Evolutionary conservation across 805 yeast genomes (phyloP).

Genomic region (Yarrowia sp.): DNA sequence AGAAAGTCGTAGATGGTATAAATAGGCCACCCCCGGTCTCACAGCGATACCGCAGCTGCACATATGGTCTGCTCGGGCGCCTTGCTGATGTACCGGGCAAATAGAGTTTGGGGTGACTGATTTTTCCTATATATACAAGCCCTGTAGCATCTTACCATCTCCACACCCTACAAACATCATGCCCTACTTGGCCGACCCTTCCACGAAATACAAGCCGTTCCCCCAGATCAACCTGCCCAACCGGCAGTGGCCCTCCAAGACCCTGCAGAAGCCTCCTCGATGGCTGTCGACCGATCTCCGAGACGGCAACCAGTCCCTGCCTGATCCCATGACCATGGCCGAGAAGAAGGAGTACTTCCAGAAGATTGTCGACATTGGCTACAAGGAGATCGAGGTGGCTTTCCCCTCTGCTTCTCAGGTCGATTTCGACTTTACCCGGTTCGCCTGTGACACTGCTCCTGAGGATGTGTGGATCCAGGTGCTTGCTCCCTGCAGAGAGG

Average conservation of each 20-base stretch:
- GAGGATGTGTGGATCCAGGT: constrained; percentile 76
- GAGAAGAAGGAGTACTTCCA: constrained; percentile 71
- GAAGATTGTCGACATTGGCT: constrained; percentile 68
- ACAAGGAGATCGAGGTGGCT: constrained; percentile 80
- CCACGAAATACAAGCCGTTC: constrained; percentile 56
- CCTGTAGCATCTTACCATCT: not conserved
- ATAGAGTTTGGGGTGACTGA: constrained; percentile 13
- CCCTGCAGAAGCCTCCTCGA: constrained; percentile 63
- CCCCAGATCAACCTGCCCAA: constrained; percentile 54
- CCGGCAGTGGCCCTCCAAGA: constrained; percentile 68
- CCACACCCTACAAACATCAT: not conserved
- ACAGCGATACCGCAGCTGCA: constrained; percentile 7
- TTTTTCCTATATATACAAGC: constrained; percentile 3
- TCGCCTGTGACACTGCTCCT: constrained; percentile 71
- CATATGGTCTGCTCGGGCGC: not conserved
- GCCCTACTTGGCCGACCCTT: constrained; percentile 21
- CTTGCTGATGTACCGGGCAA: constrained; percentile 16
- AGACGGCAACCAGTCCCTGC: constrained; percentile 82
- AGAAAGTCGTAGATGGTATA: not conserved
- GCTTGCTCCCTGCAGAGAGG: constrained; percentile 72
- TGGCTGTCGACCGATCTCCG: constrained; percentile 83
- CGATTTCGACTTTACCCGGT: constrained; percentile 77
- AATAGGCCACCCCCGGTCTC: not conserved
- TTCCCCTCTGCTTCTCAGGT: constrained; percentile 79
- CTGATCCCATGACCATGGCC: constrained; percentile 82